Evolutionary conservation across 1,284 basidiomycete species (phyloP).

Genomic region (Sanguinoderma infundibulare): DNA sequence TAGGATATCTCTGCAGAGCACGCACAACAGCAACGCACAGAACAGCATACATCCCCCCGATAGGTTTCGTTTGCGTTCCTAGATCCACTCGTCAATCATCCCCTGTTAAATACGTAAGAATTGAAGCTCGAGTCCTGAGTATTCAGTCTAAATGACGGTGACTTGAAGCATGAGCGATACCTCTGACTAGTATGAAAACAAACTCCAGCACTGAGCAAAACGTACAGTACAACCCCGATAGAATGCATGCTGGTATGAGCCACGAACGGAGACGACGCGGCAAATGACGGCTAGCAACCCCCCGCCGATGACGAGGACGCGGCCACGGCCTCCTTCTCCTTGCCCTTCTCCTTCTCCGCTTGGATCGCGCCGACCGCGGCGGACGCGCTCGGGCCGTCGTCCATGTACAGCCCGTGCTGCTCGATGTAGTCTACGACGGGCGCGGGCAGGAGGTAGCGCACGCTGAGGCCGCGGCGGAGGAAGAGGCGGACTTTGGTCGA

Average conservation of each 20-base stretch:
- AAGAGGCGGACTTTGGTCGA: slow-evolving; percentile 94
- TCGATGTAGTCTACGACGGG: slow-evolving; percentile 97
- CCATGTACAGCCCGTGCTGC: slow-evolving; percentile 72
- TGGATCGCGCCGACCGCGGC: slow-evolving; percentile 28
- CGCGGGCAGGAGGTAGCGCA: slow-evolving; percentile 91
- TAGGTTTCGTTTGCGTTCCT: slow-evolving; percentile 1
- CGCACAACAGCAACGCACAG: slow-evolving; percentile 7
- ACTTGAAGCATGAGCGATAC: no score
- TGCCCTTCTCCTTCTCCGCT: slow-evolving; percentile 45
- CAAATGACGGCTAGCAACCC: neutral
- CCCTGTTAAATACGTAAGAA: neutral
- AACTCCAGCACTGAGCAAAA: neutral
- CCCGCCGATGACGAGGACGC: slow-evolving; percentile 6
- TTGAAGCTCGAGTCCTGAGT: no score
- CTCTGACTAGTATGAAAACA: no score
- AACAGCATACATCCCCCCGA: neutral
- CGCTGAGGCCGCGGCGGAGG: slow-evolving; percentile 90
- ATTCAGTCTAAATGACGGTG: no score
- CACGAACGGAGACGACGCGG: neutral
- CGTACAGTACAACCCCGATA: slow-evolving; percentile 6
- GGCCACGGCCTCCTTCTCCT: slow-evolving; percentile 41
- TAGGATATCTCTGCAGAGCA: slow-evolving; percentile 8
- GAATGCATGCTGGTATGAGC: neutral
- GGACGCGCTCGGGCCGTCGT: slow-evolving; percentile 50
- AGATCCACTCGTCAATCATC: slow-evolving; percentile 1